phyloP scores from a whole-genome alignment of 345 rosid species.

The Viola odorata region DNA sequence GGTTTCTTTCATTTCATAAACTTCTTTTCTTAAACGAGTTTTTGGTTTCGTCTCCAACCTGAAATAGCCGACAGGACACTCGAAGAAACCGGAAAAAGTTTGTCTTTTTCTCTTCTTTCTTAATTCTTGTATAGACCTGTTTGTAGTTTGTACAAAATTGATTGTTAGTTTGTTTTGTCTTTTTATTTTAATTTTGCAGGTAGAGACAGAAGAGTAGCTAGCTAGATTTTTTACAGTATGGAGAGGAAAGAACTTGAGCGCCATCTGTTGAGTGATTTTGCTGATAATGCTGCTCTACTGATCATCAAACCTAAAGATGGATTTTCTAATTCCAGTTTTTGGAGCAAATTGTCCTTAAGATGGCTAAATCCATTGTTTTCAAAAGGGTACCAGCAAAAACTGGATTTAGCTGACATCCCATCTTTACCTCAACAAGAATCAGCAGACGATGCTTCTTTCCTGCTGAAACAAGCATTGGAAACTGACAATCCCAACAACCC shows the following conservation, averaged over 20 bases:
- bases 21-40: too few species aligned
- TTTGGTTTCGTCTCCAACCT: too few species aligned
- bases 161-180: too few species aligned
- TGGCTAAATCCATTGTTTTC: background rate
- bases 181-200: too few species aligned
- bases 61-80: too few species aligned
- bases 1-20: too few species aligned
- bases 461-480: conserved; percentile 43
- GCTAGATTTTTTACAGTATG: too few species aligned
- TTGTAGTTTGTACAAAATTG: too few species aligned
- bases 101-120: too few species aligned
- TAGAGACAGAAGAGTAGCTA: too few species aligned
- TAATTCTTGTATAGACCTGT: too few species aligned
- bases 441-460: conserved; percentile 39
- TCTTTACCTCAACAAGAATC: conserved; percentile 49
- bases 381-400: conserved; percentile 20
- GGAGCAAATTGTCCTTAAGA: conserved; percentile 4
- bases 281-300: background rate
- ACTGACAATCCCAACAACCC: conserved; percentile 29
- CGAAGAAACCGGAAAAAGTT: too few species aligned
- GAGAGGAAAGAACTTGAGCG: background rate
- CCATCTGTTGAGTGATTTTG: background rate
- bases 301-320: background rate
- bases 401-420: conserved; percentile 47
- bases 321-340: background rate